Base-by-base conservation (phyloP, 495 filamentous ascomycete species). In the Collariella sp. region DNA sequence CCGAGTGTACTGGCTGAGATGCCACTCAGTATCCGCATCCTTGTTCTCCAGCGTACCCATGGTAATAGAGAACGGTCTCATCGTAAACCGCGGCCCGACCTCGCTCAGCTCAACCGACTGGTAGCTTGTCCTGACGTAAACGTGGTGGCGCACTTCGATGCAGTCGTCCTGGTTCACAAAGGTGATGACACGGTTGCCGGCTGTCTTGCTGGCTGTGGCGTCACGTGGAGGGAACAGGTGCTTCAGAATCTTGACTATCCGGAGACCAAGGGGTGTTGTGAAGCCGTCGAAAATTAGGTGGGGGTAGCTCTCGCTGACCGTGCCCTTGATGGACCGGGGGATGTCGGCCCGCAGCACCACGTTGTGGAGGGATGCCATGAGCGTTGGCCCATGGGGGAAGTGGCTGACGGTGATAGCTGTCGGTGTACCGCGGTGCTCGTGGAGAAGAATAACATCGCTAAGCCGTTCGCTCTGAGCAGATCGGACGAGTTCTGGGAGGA, bases 281-380 rank as follows among this genome's bases (percentile, higher is more conserved):
- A 99, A 99, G 11, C 88, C 88, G 63, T 99, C 93, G 57, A 99
- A 97, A 55, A 99, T 84, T 13, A 99, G 72, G 62, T 97, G 91
- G 0, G 93, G 93, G 61, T 96, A 99, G 44, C 81, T 84, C 73
- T 99, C 93, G 48, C 83, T 88, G 29, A 99, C 90, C 0, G 94
- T 99, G 29, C 93, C 93, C 48, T 87, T 79, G 23, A 87, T 79
- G 20, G 87, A 76, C 55, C 90, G 87, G 0, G 93, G 94, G 18
- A 99, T 91, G 72, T 97, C 94, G 52, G 89, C 86, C 31, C 93
- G 86, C 9, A 97, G 78, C 18, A 96, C 85, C 10, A 97, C 91
- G 59, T 99, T 97, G 69, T 96, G 90, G 11, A 99, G 75, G 2
- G 86, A 91, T 62, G 95, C 95, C 40, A 87, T 87, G 33, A 88